Base-by-base conservation (phyloP, 352 stramenopile species). In the Phytophthora pistaciae region DNA sequence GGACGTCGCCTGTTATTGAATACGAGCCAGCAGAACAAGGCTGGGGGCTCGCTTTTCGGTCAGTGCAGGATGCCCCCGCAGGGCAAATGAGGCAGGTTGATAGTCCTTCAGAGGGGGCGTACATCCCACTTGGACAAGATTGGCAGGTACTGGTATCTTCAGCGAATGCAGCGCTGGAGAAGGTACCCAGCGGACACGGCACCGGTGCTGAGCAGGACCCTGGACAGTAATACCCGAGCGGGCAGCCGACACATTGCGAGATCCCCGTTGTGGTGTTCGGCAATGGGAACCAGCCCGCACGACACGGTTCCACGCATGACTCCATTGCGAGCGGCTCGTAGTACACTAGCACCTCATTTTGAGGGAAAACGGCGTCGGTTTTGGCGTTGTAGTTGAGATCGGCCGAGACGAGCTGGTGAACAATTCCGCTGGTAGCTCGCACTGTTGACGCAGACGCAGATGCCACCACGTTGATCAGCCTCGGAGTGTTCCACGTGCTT, bases 11-110 rank as follows among this genome's bases (percentile, higher is more conserved):
- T 1, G 42, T 68, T 18, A 46, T 49, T 11, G 83, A 81, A 63
- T 84, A 94, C 20, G 75, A 83, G 14, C 90, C 90, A 18, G 70
- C 58, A 5, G 84, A 74, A 67, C 92, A 98, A 11, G 60, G 57
- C 20, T 77, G 52, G 27, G 67, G 72, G 5, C 56, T 52, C 42
- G 5, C 18, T 56, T 40, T 64, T 16, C 27, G 29, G 60, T 65
- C 60, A 29, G 7, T 64, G 65, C 73, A 83, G 6, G 49, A 85
- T 9, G 81, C 76, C 3, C 83, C 83, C 6, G 59, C 61, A 10
- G 82, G 84, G 54, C 84, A 91, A 2, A 66, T n/a, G 0, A 79
- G 53, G 42, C 85, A 93, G 1, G 23, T 65, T 21, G 46, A 59
- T 23, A 74, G 66, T 11, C 86, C 86, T 42, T 64, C 36, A 9